Conservation (phyloP, 2,329 filamentous ascomycete genomes). For the Botrytis aclada region DNA sequence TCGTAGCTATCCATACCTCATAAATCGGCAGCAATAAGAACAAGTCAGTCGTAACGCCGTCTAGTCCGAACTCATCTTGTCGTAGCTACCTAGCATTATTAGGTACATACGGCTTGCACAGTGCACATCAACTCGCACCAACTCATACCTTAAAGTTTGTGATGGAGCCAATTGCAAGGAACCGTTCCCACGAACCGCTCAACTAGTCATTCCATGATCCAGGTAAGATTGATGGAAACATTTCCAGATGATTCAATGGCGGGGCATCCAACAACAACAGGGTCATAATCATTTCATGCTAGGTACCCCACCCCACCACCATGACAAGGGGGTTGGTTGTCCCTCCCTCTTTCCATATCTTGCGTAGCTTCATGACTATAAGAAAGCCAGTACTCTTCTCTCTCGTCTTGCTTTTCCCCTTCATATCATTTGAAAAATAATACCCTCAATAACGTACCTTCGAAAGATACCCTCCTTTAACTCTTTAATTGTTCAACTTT, state of each 20-base stretch:
- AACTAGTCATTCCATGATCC: background rate
- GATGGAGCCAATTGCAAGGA: constrained; percentile 9
- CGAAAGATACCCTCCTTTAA: background rate
- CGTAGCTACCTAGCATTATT: background rate
- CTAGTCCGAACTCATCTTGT: background rate
- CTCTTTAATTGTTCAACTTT: background rate
- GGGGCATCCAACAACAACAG: constrained; percentile 10
- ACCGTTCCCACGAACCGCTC: background rate
- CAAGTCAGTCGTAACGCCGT: constrained; percentile 1
- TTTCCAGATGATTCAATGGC: constrained; percentile 3
- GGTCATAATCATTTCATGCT: background rate
- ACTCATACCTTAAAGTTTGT: background rate
- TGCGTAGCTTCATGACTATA: background rate
- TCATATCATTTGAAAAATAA: constrained; percentile 1
- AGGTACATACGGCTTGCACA: background rate
- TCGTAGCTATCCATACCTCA: background rate
- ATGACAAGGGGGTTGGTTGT: background rate
- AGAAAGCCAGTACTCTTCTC: background rate
- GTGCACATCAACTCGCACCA: background rate
- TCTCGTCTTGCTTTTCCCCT: background rate
- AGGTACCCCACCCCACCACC: constrained; percentile 10
- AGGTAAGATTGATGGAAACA: background rate
- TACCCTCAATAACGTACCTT: background rate
- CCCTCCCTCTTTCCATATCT: constrained; percentile 12
- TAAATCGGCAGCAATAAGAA: background rate